These are phyloP conservation scores for Metschnikowia sp. DNA, from an alignment of 805 yeast genomes.

Conservation along the genomic window DNA sequence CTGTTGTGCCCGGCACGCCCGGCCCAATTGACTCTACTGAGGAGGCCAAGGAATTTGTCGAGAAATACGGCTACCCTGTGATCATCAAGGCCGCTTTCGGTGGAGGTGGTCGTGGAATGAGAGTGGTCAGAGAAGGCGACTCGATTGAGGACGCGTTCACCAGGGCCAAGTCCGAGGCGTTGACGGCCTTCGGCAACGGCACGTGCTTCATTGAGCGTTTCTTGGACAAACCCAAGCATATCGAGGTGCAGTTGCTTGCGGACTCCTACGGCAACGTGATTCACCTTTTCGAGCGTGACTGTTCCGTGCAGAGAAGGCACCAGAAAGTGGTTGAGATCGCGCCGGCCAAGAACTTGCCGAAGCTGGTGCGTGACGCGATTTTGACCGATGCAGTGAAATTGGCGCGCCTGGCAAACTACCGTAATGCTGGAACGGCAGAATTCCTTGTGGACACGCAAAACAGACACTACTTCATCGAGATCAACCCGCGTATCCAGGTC, in stretches of 20 bases:
- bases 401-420: constrained; percentile 83
- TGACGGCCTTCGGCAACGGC: constrained; percentile 96
- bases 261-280: constrained; percentile 92
- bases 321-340: constrained; percentile 99
- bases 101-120: constrained; percentile 99
- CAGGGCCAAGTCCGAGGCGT: constrained; percentile 93
- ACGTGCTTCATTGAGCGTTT: constrained; percentile 97
- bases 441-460: constrained; percentile 89
- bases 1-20: constrained; percentile 96
- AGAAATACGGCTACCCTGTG: constrained; percentile 87
- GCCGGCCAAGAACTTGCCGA: constrained; percentile 89
- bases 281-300: constrained; percentile 95
- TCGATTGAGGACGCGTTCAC: constrained; percentile 85
- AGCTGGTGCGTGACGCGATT: constrained; percentile 83
- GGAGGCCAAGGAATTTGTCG: constrained; percentile 79
- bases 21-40: constrained; percentile 85
- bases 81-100: constrained; percentile 98
- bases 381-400: constrained; percentile 91
- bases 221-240: constrained; percentile 93
- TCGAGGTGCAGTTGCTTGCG: constrained; percentile 94
- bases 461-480: constrained; percentile 96
- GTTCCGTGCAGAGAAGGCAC: constrained; percentile 99
- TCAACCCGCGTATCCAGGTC: constrained; percentile 96
- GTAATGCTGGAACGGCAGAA: constrained; percentile 98
- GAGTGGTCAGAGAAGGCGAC: constrained; percentile 97